phyloP scores from a whole-genome alignment of 208 protist species.

The Crithidia expoeki region DNA sequence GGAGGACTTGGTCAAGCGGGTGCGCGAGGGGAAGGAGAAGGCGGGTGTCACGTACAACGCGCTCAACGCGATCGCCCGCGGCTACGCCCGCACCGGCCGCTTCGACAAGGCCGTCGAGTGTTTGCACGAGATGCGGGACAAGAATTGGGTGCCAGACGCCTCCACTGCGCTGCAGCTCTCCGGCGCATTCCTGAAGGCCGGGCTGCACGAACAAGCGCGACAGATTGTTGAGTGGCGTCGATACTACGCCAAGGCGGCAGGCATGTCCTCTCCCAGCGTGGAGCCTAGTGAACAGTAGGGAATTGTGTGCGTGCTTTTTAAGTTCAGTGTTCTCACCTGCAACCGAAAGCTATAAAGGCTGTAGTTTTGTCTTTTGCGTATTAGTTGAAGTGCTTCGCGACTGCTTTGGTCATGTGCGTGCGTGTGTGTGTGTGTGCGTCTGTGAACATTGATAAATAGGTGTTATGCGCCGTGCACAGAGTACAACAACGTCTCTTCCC shows the following conservation, averaged over 20 bases:
- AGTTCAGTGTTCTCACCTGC: not conserved
- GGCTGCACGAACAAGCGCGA: slow-evolving; percentile 86
- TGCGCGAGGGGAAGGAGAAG: slow-evolving; percentile 19
- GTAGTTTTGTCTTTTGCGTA: not conserved
- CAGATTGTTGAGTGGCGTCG: slow-evolving; percentile 88
- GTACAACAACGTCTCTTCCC: too few species aligned
- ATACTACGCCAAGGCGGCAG: slow-evolving; percentile 71
- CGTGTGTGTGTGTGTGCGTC: too few species aligned
- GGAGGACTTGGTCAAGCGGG: slow-evolving; percentile 57
- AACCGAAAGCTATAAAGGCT: not conserved
- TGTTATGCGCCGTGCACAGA: too few species aligned
- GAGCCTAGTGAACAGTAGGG: not conserved
- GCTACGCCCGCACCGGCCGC: slow-evolving; percentile 69
- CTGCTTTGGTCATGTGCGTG: too few species aligned
- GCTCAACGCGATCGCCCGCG: slow-evolving; percentile 80
- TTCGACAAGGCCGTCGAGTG: slow-evolving; percentile 89
- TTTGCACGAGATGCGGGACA: slow-evolving; percentile 78
- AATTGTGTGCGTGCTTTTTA: not conserved
- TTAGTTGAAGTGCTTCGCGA: too few species aligned
- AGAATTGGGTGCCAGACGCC: slow-evolving; percentile 82
- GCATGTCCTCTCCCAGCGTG: not conserved
- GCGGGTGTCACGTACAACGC: slow-evolving; percentile 65
- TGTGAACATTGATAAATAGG: too few species aligned
- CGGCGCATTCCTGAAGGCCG: slow-evolving; percentile 81
- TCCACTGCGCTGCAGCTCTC: slow-evolving; percentile 80